Evolutionary conservation across 169 alveolate genomes (phyloP).

Genomic region (Cryptosporidium sp.): DNA sequence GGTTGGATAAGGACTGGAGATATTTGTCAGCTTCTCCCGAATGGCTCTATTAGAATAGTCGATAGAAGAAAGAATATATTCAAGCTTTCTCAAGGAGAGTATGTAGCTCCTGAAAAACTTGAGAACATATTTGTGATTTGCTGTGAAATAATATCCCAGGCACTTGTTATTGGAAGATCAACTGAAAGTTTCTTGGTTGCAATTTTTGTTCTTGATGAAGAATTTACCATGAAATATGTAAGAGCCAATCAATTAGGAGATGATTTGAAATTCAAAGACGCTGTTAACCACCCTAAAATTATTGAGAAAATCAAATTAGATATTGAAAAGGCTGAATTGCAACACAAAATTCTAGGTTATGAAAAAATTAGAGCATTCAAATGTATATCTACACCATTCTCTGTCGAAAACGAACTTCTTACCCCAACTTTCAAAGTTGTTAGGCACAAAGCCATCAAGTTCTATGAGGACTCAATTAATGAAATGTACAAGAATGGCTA

Average conservation of each 20-base stretch:
- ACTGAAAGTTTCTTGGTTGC: constrained; percentile 60
- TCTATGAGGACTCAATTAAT: constrained; percentile 34
- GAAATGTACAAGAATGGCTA: constrained; percentile 47
- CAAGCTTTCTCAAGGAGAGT: constrained; percentile 96
- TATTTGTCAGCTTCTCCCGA: constrained; percentile 86
- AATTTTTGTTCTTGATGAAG: constrained; percentile 69
- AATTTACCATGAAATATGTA: constrained; percentile 68
- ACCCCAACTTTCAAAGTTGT: constrained; percentile 78
- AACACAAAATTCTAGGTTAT: constrained; percentile 58
- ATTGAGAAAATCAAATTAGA: constrained; percentile 25
- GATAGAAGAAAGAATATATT: constrained; percentile 96
- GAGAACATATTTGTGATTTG: constrained; percentile 70
- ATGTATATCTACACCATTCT: constrained; percentile 68
- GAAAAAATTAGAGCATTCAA: constrained; percentile 71
- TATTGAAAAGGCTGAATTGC: constrained; percentile 21
- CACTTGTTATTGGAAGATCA: constrained; percentile 66
- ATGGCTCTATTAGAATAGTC: constrained; percentile 89
- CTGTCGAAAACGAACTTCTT: constrained; percentile 64
- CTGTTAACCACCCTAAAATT: constrained; percentile 41
- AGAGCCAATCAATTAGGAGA: constrained; percentile 15
- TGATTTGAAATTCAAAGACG: constrained; percentile 33
- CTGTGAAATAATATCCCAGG: constrained; percentile 50
- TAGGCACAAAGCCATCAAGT: constrained; percentile 70
- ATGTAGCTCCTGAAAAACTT: constrained; percentile 95
- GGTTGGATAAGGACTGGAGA: constrained; percentile 96